Base-by-base conservation (phyloP, 345 rosid species). In the Citrus trifoliata region DNA sequence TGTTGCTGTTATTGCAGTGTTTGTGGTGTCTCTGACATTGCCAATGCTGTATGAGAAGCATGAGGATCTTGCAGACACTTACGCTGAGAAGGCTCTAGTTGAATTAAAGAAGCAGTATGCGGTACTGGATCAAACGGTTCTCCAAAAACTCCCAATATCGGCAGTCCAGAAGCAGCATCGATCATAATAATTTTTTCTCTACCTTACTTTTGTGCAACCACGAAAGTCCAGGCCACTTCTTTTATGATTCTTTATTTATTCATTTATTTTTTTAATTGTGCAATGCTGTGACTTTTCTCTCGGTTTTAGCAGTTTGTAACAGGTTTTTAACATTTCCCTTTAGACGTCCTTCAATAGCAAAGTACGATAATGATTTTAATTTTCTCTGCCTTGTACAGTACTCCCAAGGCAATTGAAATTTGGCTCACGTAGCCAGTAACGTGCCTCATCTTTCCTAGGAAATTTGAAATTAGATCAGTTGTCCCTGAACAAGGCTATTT, bases 31-130 rank as follows among this genome's bases (percentile, higher is more conserved):
- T 71, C 46, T 80, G 68, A 84, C 86, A n/a, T 55, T 79, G 78
- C 88, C 85, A 46, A 35, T 70, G 76, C 81, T 84, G 53, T 87
- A 83, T 67, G 89, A 83, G 77, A 87, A 40, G 76, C 70, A 87
- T 66, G 86, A 87, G 77, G 88, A 87, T 22, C 65, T 14, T 3
- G 89, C 81, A 13, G 89, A 87, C 70, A 67, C 55, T 35, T 82
- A 70, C 74, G 89, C 83, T 35, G 86, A 78, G 70, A 84, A 85
- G 78, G 84, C 78, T 30, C 77, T 81, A 76, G 30, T 62, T 35
- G 85, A 85, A 71, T 9, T 81, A 6, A 87, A 79, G 79, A 83
- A 85, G 78, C 86, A 83, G 46, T 84, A 76, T 46, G 83, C 83
- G 5, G 82, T 77, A 8, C n/a, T 87, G 78, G 87, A 87, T 63